Conservation (phyloP, 2,329 filamentous ascomycete genomes). For the Fusarium fujikuroi region DNA sequence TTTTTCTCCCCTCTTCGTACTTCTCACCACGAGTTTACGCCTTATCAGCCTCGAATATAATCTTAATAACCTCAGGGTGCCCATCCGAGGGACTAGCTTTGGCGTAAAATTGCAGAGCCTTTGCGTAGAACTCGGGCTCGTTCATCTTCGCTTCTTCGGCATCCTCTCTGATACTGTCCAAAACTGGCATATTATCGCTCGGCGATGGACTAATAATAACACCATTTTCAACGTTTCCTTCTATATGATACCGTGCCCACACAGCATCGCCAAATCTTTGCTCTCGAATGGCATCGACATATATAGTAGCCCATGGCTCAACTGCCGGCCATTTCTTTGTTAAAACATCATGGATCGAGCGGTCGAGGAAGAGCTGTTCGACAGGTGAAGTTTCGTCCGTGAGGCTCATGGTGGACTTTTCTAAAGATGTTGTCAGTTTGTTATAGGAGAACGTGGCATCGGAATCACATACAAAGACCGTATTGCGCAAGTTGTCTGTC, state of each 20-base stretch:
- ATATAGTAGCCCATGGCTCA: background rate
- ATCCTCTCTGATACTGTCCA: background rate
- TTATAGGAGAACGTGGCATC: rapidly evolving
- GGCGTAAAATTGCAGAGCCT: background rate
- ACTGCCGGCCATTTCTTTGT: background rate
- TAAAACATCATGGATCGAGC: background rate
- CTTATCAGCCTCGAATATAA: background rate
- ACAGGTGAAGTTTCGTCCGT: background rate
- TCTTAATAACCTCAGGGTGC: background rate
- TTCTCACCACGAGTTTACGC: rapidly evolving
- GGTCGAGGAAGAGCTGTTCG: background rate
- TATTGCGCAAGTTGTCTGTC: rapidly evolving
- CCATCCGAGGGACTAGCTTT: background rate
- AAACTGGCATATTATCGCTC: background rate
- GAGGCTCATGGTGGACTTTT: background rate
- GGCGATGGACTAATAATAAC: background rate
- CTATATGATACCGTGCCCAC: background rate
- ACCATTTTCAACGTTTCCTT: background rate
- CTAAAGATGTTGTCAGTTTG: background rate
- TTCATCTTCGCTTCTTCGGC: background rate
- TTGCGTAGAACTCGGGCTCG: background rate
- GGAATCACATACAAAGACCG: rapidly evolving
- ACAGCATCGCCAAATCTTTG: background rate
- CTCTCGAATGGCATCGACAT: background rate
- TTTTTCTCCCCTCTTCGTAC: rapidly evolving